Base-by-base conservation (phyloP, 1,139 yeast species). In the Diutina ranongensis region DNA sequence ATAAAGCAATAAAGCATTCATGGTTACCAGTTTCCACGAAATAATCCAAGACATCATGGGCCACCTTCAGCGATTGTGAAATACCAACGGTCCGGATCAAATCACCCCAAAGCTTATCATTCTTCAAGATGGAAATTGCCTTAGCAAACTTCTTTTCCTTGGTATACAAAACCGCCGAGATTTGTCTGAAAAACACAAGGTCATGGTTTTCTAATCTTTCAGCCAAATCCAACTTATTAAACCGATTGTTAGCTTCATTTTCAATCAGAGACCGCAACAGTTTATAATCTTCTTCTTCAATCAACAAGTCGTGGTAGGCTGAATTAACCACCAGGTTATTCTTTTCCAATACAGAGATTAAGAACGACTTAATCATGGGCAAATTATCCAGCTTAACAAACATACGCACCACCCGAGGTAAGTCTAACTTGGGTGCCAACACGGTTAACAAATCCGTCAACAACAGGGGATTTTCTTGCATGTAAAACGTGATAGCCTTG, bases 21-120 rank as follows among this genome's bases (percentile, higher is more conserved):
- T 83, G 88, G 69, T 92, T 92, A 57, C 96, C 98, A 44, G 95
- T 88, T 59, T 89, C 97, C 50, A 94, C 97, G 64, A 92, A 92
- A 69, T 92, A 94, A 50, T 83, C 78, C 61, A 92, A 71, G 53
- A 87, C 71, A 50, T 89, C 98, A 62, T 87, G 94, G 27, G 94
- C 89, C 60, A 92, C 82, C 61, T 85, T 88, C 21, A 77, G 61
- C 54, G 83, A 82, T 53, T 77, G 78, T 18, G 97, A 87, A 48
- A 79, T 65, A n/a, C 95, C 79, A 36, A 95, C 96, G 10, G 97
- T 89, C 59, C 80, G 86, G 59, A 94, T 84, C 53, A 95, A 88
- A 62, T 89, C 97, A 52, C 83, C 74, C 97, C 97, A 92, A 56
- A 92, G 72, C 65, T 86, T 88, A 69, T 92, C 97, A 51, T 83